Base-by-base conservation (phyloP, 139 green algal species). In the Coelastrella sp. region DNA sequence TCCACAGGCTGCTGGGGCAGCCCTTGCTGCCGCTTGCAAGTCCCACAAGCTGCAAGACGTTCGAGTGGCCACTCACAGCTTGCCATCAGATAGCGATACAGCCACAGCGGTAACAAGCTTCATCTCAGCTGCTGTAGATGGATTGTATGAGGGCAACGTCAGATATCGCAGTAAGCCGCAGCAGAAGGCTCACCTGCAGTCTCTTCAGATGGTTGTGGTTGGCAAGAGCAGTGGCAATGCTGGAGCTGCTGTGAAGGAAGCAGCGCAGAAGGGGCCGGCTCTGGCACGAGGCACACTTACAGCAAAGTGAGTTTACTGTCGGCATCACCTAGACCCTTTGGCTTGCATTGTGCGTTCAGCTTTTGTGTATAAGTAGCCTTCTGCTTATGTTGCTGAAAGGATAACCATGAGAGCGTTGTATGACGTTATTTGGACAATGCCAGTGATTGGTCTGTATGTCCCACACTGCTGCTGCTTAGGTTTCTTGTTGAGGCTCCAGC, bases 401-500 rank as follows among this genome's bases (percentile, higher is more conserved):
- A n/a, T n/a, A n/a, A n/a, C n/a, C n/a, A n/a, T n/a, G n/a, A n/a
- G n/a, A n/a, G n/a, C n/a, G n/a, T n/a, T n/a, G n/a, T n/a, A n/a
- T n/a, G n/a, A n/a, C n/a, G n/a, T n/a, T n/a, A n/a, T n/a, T n/a
- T n/a, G n/a, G n/a, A n/a, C n/a, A n/a, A n/a, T n/a, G n/a, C n/a
- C n/a, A n/a, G n/a, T n/a, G n/a, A n/a, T n/a, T n/a, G n/a, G n/a
- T n/a, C n/a, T n/a, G n/a, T n/a, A n/a, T n/a, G n/a, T n/a, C n/a
- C n/a, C n/a, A n/a, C n/a, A n/a, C n/a, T 53, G 45, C 45, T 53
- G 8, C 53, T 8, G 5, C 21, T 11, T 60, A 84, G 78, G 62
- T 96, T 97, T 88, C 92, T 99, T 25, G 96, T 99, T 23, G 96
- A 98, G 85, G 91, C 95, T 32, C 97, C 97, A 0, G 92, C 97